These are phyloP conservation scores for Lipomyces mesembrius DNA, from an alignment of 805 yeast species.

Conservation along the genomic window DNA sequence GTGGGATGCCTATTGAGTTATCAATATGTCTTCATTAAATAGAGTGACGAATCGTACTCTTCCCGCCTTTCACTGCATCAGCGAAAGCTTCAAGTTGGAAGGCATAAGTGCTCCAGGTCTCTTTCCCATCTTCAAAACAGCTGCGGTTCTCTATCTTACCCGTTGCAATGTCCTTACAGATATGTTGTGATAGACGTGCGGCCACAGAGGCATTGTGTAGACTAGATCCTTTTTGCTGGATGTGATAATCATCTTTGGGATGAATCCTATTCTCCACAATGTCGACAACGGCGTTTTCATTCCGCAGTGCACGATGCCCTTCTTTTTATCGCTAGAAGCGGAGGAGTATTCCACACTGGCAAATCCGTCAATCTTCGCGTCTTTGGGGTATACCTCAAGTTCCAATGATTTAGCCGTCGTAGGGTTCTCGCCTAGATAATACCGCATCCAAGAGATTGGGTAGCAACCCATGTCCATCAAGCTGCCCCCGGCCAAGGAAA, in stretches of 20 bases:
- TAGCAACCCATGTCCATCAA: conserved; percentile 35
- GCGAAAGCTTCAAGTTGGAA: conserved; percentile 31
- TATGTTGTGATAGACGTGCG: conserved; percentile 26
- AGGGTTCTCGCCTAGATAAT: conserved; percentile 26
- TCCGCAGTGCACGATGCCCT: conserved; percentile 20
- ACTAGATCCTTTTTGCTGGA: conserved; percentile 28
- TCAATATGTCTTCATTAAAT: not conserved
- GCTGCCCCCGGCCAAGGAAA: conserved; percentile 29
- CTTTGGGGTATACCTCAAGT: conserved; percentile 7
- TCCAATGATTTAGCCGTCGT: conserved; percentile 15
- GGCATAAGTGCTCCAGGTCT: conserved; percentile 32
- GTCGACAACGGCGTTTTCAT: conserved; percentile 16
- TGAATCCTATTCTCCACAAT: conserved; percentile 18
- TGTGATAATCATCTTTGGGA: conserved; percentile 18
- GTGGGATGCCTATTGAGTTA: not conserved
- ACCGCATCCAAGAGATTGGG: conserved; percentile 36
- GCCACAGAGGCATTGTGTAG: conserved; percentile 23
- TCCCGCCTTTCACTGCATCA: conserved; percentile 20
- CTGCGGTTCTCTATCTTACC: conserved; percentile 14
- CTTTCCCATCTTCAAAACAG: conserved; percentile 20
- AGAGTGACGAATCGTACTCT: conserved; percentile 7
- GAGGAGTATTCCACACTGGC: conserved; percentile 21
- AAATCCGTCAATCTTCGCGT: conserved; percentile 22
- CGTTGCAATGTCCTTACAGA: conserved; percentile 24
- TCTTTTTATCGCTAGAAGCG: conserved; percentile 15